These are phyloP conservation scores for Ambrosia artemisiifolia DNA, from an alignment of 129 eudicot species.

Conservation along the genomic window DNA sequence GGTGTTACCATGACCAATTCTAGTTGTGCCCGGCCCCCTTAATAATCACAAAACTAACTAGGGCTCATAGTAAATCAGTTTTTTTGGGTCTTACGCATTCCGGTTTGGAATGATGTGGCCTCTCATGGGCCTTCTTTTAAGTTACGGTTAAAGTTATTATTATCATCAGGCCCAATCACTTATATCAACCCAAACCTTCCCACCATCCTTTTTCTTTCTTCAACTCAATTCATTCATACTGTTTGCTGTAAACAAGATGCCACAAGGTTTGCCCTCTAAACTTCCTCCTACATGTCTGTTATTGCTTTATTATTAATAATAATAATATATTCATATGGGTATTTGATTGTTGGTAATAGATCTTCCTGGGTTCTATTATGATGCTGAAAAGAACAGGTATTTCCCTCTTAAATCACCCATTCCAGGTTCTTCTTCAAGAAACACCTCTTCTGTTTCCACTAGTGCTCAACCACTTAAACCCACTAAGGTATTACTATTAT, in stretches of 20 bases:
- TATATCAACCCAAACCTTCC: no score
- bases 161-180: no score
- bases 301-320: no score
- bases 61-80: no score
- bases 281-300: not conserved
- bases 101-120: no score
- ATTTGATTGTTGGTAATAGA: constrained; percentile 37
- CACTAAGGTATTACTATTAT: constrained; percentile 18
- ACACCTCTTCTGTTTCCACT: constrained; percentile 20
- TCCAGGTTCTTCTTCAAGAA: constrained; percentile 72
- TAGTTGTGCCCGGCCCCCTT: no score
- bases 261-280: constrained; percentile 25
- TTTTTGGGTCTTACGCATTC: no score
- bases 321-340: not conserved
- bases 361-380: constrained; percentile 84
- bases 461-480: constrained; percentile 17
- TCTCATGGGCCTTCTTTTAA: no score
- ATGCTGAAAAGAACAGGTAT: constrained; percentile 74
- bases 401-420: constrained; percentile 71
- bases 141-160: no score
- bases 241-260: constrained; percentile 12
- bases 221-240: not conserved
- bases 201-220: not conserved
- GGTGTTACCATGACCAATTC: no score
- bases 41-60: no score